Evolutionary conservation across 2,329 filamentous ascomycete genomes (phyloP), one percentile per base, ranked within the genome.

Genomic region (Ceratocystis eucalypticola): DNA sequence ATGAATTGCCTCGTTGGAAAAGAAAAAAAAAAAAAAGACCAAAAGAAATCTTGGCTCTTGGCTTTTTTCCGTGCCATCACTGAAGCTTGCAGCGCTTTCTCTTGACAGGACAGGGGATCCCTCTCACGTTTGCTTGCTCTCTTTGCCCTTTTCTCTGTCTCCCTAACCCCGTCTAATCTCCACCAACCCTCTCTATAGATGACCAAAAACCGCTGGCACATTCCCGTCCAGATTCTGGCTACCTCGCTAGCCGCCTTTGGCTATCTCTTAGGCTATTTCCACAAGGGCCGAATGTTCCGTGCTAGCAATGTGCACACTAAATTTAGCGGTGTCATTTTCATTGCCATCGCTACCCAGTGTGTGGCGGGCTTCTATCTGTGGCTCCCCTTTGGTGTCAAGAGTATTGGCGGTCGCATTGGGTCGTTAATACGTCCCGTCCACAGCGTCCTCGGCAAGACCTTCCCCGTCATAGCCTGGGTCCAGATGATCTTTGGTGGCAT

Each of bases 401-500:
- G 91, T 1, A 83, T 96, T 71, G 83, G 95, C 72, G 91, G 85
- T 30, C 85, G 84, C 72, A 87, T 96, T 67, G 83, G 94, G 65
- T 84, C 81, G 68, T 78, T 86, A 64, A 80, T 93, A 59, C 87
- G 93, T 5, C 78, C 85, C 15, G 81, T 81, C 30, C 94, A 99
- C 74, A 88, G 89, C 25, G 75, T 96, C 66, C 76, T 96, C 48
- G 94, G 94, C 70, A 96, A 96, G 76, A 77, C 84, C 1, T 88
- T 99, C 80, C 94, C 94, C 0, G 77, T 97, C 2, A 80, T 91
- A 1, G 84, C 88, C 30, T 99, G 94, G 94, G 82, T 87, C 5
- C 94, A 99, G 78, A 95, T 99, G 86, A 74, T 99, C 5, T 96
- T 99, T 75, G 94, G 94, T 63, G 94, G 91, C 48, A 96, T 99